Conservation (phyloP, 2,329 filamentous ascomycete species). For the Coleophoma crateriformis region DNA sequence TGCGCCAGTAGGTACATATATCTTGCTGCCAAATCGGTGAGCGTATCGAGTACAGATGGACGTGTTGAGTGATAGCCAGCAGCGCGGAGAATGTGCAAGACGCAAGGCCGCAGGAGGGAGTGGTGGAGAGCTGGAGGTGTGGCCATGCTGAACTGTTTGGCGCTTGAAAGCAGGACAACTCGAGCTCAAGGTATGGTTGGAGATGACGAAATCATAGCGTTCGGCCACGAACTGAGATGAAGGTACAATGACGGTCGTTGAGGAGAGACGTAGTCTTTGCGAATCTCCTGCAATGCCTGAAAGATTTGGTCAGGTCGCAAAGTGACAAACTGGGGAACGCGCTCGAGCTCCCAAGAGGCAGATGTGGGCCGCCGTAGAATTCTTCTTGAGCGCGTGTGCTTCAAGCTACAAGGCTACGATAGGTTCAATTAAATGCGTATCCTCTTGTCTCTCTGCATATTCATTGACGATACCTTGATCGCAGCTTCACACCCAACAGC, state of each 20-base stretch:
- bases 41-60: conserved; percentile 75
- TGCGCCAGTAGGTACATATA: conserved; percentile 74
- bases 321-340: background rate
- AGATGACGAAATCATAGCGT: conserved; percentile 17
- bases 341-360: background rate
- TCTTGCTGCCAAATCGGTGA: conserved; percentile 81
- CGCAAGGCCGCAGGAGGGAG: conserved; percentile 76
- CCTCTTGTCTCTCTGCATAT: too few species aligned
- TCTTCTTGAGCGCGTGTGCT: background rate
- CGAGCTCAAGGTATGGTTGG: conserved; percentile 12
- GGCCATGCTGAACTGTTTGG: conserved; percentile 18
- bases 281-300: background rate
- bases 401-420: too few species aligned
- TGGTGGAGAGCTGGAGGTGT: conserved; percentile 55
- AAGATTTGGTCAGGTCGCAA: background rate
- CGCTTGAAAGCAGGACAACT: conserved; percentile 5
- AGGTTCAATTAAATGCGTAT: too few species aligned
- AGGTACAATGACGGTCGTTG: too few species aligned
- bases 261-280: too few species aligned
- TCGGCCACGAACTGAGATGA: too few species aligned
- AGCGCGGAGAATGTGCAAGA: conserved; percentile 87
- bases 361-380: background rate
- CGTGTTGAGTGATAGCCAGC: conserved; percentile 82
- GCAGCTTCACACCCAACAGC: background rate
- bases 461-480: background rate